Evolutionary conservation across 108 stramenopile species (phyloP).

Genomic region (Skeletonema costatum): DNA sequence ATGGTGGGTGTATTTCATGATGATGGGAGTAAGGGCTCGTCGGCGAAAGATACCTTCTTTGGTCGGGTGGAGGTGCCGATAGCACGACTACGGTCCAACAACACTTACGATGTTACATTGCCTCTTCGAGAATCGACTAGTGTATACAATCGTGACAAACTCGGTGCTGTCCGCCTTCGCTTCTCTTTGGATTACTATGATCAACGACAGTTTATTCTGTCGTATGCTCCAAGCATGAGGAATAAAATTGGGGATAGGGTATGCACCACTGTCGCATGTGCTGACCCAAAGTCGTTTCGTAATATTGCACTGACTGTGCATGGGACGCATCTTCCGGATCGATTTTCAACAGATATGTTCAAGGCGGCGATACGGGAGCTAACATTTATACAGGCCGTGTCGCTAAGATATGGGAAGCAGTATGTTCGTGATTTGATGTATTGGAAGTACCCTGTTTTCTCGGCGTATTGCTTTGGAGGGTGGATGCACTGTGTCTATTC

Average conservation of each 20-base stretch:
- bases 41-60: constrained; percentile 54
- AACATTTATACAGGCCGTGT: constrained; percentile 33
- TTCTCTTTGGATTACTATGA: constrained; percentile 66
- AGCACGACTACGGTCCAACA: constrained; percentile 54
- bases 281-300: constrained; percentile 50
- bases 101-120: constrained; percentile 67
- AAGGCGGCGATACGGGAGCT: constrained; percentile 52
- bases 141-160: constrained; percentile 58
- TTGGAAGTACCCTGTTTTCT: constrained; percentile 55
- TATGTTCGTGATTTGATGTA: constrained; percentile 12
- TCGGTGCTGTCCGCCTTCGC: constrained; percentile 68
- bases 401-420: constrained; percentile 28
- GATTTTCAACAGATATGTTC: constrained; percentile 45
- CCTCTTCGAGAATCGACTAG: constrained; percentile 57
- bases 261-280: constrained; percentile 31
- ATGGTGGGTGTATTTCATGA: constrained; percentile 69
- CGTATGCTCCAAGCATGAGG: constrained; percentile 54
- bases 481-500: constrained; percentile 66
- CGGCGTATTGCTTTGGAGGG: constrained; percentile 49
- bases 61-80: constrained; percentile 63
- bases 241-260: constrained; percentile 8
- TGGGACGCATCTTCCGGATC: constrained; percentile 59
- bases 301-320: constrained; percentile 57
- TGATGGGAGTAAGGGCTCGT: constrained; percentile 42
- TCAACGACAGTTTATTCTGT: constrained; percentile 51